A percentile compares a stretch with the other conserved stretches of the same genome.
phyloP scores from a whole-genome alignment of 1,284 basidiomycete species.

The Boletellus sp. region DNA sequence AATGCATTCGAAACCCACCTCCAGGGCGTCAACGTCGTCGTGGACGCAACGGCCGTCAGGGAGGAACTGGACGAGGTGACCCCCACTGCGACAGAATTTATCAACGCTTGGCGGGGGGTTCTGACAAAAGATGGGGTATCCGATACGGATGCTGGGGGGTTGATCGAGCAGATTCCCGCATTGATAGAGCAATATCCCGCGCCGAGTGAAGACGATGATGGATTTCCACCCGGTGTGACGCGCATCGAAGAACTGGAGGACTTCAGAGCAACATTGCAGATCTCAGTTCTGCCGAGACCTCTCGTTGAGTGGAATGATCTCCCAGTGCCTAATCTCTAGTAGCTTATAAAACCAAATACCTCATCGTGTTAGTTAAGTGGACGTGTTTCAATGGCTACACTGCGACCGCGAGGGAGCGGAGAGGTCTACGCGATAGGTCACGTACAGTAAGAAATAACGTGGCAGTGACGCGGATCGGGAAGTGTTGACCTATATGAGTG shows the following conservation, averaged over 20 bases:
- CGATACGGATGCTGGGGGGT: conserved; percentile 42
- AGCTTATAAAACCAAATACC: neutral
- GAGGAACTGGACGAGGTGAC: conserved; percentile 43
- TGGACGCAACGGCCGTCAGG: conserved; percentile 49
- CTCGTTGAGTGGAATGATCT: conserved; percentile 69
- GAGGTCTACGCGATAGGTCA: too few relatives aligned
- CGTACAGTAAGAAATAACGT: too few relatives aligned
- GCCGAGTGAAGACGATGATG: conserved; percentile 48
- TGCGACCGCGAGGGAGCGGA: too few relatives aligned
- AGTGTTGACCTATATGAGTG: too few relatives aligned
- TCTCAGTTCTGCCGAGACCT: conserved; percentile 53
- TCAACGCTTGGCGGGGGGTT: conserved; percentile 53
- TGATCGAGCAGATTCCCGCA: conserved; percentile 53
- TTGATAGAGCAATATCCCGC: conserved; percentile 31
- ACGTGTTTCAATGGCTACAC: too few relatives aligned
- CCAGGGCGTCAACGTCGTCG: conserved; percentile 46
- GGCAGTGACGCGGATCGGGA: too few relatives aligned
- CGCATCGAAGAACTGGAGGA: conserved; percentile 65
- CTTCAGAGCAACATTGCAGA: conserved; percentile 65
- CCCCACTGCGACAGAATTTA: conserved; percentile 49
- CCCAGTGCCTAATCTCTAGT: conserved; percentile 46
- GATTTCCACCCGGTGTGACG: conserved; percentile 49
- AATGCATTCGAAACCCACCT: conserved; percentile 61
- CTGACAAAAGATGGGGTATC: conserved; percentile 43
- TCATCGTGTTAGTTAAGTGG: neutral